Evolutionary conservation across 1,284 basidiomycete genomes (phyloP).

Genomic region (Wallemia hederae): DNA sequence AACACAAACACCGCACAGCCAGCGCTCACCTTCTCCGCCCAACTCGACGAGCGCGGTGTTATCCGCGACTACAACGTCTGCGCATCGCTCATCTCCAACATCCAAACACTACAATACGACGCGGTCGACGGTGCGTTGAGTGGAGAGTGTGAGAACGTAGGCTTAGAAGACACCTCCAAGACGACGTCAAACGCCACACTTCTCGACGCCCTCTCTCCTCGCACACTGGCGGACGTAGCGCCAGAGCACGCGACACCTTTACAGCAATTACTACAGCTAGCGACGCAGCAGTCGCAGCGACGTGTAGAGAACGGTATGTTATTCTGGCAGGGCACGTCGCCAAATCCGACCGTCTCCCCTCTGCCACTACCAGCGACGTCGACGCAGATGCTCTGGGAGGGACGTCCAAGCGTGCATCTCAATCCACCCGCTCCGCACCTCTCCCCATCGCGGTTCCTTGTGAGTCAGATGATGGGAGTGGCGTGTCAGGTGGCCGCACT

Average conservation of each 20-base stretch:
- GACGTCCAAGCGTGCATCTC: constrained; percentile 16
- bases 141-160: constrained; percentile 5
- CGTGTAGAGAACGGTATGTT: not conserved
- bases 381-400: constrained; percentile 1
- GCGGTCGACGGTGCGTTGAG: constrained; percentile 31
- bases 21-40: constrained; percentile 54
- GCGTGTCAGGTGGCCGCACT: constrained; percentile 47
- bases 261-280: constrained; percentile 3
- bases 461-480: constrained; percentile 59
- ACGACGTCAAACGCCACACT: too few relatives aligned
- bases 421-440: constrained; percentile 15
- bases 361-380: not conserved
- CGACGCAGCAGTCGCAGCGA: not conserved
- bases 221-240: constrained; percentile 7
- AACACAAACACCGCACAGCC: constrained; percentile 18
- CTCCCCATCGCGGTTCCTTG: constrained; percentile 18
- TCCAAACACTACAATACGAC: constrained; percentile 37
- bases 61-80: constrained; percentile 40
- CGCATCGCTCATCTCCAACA: constrained; percentile 39
- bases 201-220: too few relatives aligned
- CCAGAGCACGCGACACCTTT: constrained; percentile 3
- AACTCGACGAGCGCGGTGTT: constrained; percentile 31
- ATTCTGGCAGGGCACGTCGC: not conserved
- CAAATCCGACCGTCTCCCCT: not conserved
- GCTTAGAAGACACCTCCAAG: constrained; percentile 2